These are phyloP conservation scores for Sarocladium oryzae DNA, from an alignment of 2,329 filamentous ascomycete species.

Conservation along the genomic window DNA sequence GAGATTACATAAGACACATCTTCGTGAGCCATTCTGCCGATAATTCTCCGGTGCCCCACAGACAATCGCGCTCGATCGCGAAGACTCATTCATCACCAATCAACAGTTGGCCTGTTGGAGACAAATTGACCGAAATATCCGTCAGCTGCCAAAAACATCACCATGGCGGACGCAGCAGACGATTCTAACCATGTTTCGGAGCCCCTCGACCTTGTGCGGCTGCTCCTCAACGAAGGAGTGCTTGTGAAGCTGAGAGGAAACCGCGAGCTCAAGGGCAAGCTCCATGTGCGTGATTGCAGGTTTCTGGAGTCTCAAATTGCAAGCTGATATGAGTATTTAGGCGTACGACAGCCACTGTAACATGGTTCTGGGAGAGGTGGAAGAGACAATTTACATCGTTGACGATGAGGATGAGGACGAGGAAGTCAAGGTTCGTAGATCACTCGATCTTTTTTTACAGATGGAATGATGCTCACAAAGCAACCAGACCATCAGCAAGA, in stretches of 20 bases:
- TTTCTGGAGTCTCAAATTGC: background rate
- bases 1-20: constrained; percentile 1
- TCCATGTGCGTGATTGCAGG: constrained; percentile 63
- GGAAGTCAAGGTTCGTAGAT: constrained; percentile 56
- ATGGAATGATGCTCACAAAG: background rate
- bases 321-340: constrained; percentile 37
- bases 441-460: background rate
- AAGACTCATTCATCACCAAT: constrained; percentile 8
- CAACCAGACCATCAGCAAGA: constrained; percentile 80
- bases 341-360: constrained; percentile 99
- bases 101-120: background rate
- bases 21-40: background rate
- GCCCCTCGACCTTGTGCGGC: constrained; percentile 89
- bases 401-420: constrained; percentile 87
- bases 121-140: background rate
- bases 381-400: constrained; percentile 92
- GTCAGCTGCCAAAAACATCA: constrained; percentile 16
- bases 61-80: background rate
- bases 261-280: constrained; percentile 85
- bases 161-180: constrained; percentile 80
- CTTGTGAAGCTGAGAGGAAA: constrained; percentile 97
- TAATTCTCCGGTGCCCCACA: constrained; percentile 1
- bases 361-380: constrained; percentile 88
- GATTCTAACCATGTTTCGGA: constrained; percentile 70
- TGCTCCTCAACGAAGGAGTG: constrained; percentile 91